A percentile compares a stretch with the other conserved stretches of the same genome.
phyloP scores from a whole-genome alignment of 1,139 yeast genomes.

The Blastobotrys serpentis region DNA sequence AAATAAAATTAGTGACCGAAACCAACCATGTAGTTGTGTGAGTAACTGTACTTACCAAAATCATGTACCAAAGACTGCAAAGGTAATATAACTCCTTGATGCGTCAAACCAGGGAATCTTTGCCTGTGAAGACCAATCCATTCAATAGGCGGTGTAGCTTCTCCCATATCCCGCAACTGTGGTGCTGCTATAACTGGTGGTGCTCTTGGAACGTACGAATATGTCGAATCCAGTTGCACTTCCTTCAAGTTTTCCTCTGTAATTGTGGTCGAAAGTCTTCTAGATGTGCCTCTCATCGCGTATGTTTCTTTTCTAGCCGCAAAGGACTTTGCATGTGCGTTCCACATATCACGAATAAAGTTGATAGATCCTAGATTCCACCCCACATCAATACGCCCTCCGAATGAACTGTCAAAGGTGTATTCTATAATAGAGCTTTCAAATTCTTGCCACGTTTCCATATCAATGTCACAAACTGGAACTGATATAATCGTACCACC shows the following conservation, averaged over 20 bases:
- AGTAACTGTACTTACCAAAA: slow-evolving; percentile 38
- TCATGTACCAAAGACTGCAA: slow-evolving; percentile 72
- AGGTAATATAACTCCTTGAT: slow-evolving; percentile 70
- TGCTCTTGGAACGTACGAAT: slow-evolving; percentile 58
- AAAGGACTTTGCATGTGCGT: slow-evolving; percentile 64
- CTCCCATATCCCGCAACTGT: slow-evolving; percentile 84
- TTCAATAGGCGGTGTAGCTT: slow-evolving; percentile 95
- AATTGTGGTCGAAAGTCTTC: slow-evolving; percentile 19
- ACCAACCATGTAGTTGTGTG: neutral
- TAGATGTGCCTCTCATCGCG: slow-evolving; percentile 23
- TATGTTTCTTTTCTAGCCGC: slow-evolving; percentile 47
- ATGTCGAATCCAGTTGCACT: slow-evolving; percentile 61
- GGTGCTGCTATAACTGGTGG: slow-evolving; percentile 88
- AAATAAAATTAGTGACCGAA: slow-evolving; percentile 1
- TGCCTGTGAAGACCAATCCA: slow-evolving; percentile 95
- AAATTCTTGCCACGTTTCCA: slow-evolving; percentile 68
- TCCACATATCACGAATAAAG: slow-evolving; percentile 88
- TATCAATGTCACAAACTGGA: slow-evolving; percentile 70
- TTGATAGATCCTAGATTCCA: slow-evolving; percentile 96
- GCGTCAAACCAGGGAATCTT: slow-evolving; percentile 81
- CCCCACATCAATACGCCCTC: slow-evolving; percentile 83
- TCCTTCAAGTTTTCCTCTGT: slow-evolving; percentile 46
- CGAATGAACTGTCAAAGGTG: slow-evolving; percentile 68
- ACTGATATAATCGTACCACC: slow-evolving; percentile 82
- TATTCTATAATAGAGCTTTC: slow-evolving; percentile 56